Base-by-base conservation (phyloP, 192 early-diverging fungal genomes). In the Mortierella antarctica region DNA sequence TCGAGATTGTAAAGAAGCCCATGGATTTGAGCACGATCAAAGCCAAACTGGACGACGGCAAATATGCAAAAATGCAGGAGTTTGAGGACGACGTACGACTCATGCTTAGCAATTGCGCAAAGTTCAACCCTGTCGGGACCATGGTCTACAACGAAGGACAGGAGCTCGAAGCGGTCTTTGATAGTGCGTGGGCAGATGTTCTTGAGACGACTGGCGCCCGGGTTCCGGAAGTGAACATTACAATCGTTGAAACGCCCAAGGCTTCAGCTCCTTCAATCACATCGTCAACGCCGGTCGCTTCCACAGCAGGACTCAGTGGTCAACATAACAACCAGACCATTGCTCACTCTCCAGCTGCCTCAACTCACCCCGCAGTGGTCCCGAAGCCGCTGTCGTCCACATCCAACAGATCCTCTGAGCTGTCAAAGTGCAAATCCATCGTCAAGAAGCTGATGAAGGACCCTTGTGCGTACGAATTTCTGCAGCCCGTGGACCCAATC, bases 401-500 rank as follows among this genome's bases (percentile, higher is more conserved):
- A 46, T 44, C 67, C 18, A 45, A 57, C 20, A 56, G 61, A 5
- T 40, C 68, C 14, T 61, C 63, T 9, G 85, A 86, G 9, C 53
- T 86, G 42, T 45, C 83, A 10, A 73, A 65, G 57, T 67, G 70
- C 31, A 72, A 82, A n/a, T 68, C 62, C 7, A 67, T 83, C 42
- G 21, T 87, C 39, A 86, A 85, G 39, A 86, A 76, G 2, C 57
- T 93, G 17, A 91, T 88, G 62, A 73, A 75, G 0, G 85, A 86
- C 44, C 86, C 88, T 4, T 74, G 86, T 9, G 88, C 92, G 3
- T 80, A 85, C 9, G 86, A 91, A 55, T 93, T 94, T 57, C 71
- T 89, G 52, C 85, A 88, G 41, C 93, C 93, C 18, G 92, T 95
- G 1, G 92, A 95, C 59, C 86, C 90, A 0, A 84, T 68, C 10